These are phyloP conservation scores for Emmonsiellopsis sp. DNA, from an alignment of 2,329 filamentous ascomycete species.

Conservation along the genomic window DNA sequence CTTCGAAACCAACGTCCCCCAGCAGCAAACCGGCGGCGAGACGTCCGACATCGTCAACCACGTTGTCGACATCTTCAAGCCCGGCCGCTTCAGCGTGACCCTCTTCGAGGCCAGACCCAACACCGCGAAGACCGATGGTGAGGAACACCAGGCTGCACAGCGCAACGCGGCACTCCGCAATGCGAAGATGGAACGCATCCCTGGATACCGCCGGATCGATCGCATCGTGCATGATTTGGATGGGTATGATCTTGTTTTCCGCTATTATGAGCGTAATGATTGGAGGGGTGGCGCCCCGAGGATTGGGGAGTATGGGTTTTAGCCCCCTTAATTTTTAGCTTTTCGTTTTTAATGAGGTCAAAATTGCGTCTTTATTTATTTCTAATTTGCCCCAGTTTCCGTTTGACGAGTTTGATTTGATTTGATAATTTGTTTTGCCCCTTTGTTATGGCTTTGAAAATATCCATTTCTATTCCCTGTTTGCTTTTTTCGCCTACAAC, in stretches of 20 bases:
- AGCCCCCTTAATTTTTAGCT: not conserved
- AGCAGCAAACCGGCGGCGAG: constrained; percentile 74
- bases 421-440: no score
- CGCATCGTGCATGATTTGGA: constrained; percentile 96
- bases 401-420: no score
- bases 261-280: constrained; percentile 87
- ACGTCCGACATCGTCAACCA: constrained; percentile 88
- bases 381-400: no score
- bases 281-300: constrained; percentile 59
- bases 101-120: constrained; percentile 70
- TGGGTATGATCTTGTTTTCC: constrained; percentile 92
- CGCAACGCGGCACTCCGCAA: constrained; percentile 34
- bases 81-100: constrained; percentile 94
- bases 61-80: constrained; percentile 91
- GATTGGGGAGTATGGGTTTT: constrained; percentile 43
- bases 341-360: no score
- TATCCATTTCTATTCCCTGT: no score
- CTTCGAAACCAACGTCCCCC: constrained; percentile 96
- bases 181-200: constrained; percentile 62
- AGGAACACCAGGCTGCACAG: constrained; percentile 11
- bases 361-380: no score
- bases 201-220: constrained; percentile 81
- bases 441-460: no score
- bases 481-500: no score
- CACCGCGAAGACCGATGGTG: not conserved